phyloP scores from a whole-genome alignment of 441 rosid species.

The Metrosideros polymorpha region DNA sequence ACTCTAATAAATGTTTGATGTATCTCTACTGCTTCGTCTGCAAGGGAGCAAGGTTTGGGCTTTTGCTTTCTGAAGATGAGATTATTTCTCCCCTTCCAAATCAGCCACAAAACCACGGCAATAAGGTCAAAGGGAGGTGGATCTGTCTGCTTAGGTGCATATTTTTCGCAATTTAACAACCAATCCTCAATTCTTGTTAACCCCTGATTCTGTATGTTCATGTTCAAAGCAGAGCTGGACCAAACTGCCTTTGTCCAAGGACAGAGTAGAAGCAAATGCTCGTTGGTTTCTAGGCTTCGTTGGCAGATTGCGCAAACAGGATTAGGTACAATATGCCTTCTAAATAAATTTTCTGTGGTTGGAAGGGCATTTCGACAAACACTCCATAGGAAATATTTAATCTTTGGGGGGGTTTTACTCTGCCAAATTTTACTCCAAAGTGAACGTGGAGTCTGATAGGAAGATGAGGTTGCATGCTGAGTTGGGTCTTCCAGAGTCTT shows the following conservation, averaged over 20 bases:
- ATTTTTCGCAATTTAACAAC: neutral
- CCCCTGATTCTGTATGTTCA: neutral
- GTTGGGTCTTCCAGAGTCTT: neutral
- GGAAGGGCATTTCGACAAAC: neutral
- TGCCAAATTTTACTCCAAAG: neutral
- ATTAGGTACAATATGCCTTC: neutral
- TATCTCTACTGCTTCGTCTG: neutral
- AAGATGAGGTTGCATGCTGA: neutral
- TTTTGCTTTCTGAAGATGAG: neutral
- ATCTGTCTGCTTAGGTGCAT: neutral
- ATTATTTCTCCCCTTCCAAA: neutral
- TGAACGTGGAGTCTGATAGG: neutral
- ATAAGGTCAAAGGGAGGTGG: neutral
- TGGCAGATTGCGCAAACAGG: neutral
- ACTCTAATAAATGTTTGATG: neutral
- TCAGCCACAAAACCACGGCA: neutral
- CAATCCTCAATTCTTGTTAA: neutral
- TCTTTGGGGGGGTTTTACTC: neutral
- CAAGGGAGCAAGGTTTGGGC: neutral
- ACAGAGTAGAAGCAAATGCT: neutral
- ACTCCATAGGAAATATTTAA: neutral
- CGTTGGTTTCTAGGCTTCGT: neutral
- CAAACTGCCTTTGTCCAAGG: neutral
- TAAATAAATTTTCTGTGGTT: neutral
- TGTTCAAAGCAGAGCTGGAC: neutral